phyloP scores from a whole-genome alignment of 2,329 filamentous ascomycete genomes.

The Raffaelea deltoideospora region DNA sequence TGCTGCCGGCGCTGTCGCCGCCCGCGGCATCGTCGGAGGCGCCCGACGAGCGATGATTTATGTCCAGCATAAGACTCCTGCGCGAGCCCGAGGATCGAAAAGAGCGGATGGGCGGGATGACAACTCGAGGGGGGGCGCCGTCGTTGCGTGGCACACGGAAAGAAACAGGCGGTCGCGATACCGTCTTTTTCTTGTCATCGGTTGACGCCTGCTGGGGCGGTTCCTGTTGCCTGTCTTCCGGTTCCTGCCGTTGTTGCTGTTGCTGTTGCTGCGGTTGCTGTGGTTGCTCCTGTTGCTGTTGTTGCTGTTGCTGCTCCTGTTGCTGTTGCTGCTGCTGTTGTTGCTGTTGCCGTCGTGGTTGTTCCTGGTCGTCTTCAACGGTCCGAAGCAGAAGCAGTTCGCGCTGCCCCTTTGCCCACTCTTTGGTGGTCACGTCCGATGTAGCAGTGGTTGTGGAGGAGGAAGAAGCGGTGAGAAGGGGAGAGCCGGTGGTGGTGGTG shows the following conservation, averaged over 20 bases:
- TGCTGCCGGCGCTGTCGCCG: no score
- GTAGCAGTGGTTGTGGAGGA: neutral
- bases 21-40: slow-evolving; percentile 30
- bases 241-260: no score
- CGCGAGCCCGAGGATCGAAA: slow-evolving; percentile 43
- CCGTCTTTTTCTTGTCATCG: slow-evolving; percentile 31
- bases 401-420: slow-evolving; percentile 26
- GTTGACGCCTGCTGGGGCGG: slow-evolving; percentile 23
- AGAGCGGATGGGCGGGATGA: slow-evolving; percentile 37
- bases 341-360: no score
- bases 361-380: neutral
- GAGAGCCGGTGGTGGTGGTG: slow-evolving; percentile 2
- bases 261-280: no score
- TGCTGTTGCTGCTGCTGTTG: no score
- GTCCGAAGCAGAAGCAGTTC: slow-evolving; percentile 31
- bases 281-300: no score
- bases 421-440: slow-evolving; percentile 12
- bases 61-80: slow-evolving; percentile 37
- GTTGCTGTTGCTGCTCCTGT: no score
- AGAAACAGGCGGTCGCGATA: slow-evolving; percentile 34
- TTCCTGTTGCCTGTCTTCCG: no score
- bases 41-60: slow-evolving; percentile 27
- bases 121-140: slow-evolving; percentile 14
- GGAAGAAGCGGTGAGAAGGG: neutral
- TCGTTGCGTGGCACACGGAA: slow-evolving; percentile 26